Conservation (phyloP, 495 filamentous ascomycete genomes). For the Penicillium flavigenum region DNA sequence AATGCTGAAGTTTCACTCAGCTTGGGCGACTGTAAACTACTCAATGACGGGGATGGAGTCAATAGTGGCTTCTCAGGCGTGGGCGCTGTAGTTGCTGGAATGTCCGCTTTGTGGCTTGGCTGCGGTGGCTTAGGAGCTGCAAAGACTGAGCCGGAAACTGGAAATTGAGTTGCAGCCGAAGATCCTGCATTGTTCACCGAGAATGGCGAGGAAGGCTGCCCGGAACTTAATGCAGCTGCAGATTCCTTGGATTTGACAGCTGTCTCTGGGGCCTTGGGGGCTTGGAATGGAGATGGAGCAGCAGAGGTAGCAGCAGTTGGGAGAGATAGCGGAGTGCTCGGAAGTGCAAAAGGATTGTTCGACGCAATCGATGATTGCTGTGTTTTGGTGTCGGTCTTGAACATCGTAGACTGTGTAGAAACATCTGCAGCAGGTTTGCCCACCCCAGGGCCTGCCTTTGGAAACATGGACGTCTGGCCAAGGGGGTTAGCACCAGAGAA, state of each 20-base stretch:
- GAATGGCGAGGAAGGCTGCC: background rate
- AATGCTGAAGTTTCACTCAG: background rate
- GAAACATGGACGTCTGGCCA: background rate
- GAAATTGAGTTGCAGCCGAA: background rate
- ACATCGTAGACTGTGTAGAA: background rate
- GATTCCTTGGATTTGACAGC: background rate
- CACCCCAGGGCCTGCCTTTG: background rate
- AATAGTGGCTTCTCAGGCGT: background rate
- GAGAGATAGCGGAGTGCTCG: background rate
- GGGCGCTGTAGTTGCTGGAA: background rate
- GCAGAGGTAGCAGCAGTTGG: slow-evolving; percentile 8
- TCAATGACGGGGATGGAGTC: background rate
- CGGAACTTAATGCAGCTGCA: background rate
- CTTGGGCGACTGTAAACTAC: background rate
- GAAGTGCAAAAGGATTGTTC: slow-evolving; percentile 1
- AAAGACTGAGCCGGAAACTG: slow-evolving; percentile 1
- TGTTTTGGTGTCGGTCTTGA: background rate
- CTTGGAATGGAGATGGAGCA: slow-evolving; percentile 17
- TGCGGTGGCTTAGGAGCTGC: background rate
- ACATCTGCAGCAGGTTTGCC: background rate
- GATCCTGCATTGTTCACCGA: background rate
- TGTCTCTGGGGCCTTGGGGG: slow-evolving; percentile 10
- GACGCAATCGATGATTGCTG: background rate
- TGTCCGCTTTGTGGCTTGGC: slow-evolving; percentile 5
- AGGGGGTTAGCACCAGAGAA: background rate